Conservation (phyloP, 768 basidiomycete species). For the Lentinula detonsa region DNA sequence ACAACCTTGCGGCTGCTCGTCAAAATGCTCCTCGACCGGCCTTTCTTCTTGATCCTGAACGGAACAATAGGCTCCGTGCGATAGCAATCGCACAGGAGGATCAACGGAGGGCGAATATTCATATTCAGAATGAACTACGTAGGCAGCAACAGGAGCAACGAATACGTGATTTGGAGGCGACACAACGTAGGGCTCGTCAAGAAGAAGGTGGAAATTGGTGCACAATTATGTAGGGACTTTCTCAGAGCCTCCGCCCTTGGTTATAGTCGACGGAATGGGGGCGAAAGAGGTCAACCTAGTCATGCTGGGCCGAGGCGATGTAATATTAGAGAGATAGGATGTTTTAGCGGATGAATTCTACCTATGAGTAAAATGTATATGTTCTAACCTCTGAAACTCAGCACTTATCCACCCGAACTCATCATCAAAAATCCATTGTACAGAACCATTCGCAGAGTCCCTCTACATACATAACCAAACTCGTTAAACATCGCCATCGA, state of each 20-base stretch:
- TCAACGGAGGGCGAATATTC: too few relatives aligned
- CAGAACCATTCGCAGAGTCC: constrained; percentile 11
- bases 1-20: not conserved
- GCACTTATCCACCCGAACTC: constrained; percentile 7
- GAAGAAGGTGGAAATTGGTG: constrained; percentile 5
- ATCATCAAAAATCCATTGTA: constrained; percentile 8
- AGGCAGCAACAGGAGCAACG: not conserved
- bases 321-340: too few relatives aligned
- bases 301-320: too few relatives aligned
- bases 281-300: too few relatives aligned
- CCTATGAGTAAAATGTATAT: too few relatives aligned
- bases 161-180: not conserved
- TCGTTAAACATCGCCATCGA: not conserved
- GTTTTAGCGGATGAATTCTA: too few relatives aligned
- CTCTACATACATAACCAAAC: constrained; percentile 9
- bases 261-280: constrained; percentile 35
- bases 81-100: not conserved
- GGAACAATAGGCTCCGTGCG: not conserved
- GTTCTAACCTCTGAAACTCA: too few relatives aligned
- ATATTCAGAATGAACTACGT: not conserved
- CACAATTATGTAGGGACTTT: constrained; percentile 23
- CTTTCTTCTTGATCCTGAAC: not conserved
- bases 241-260: constrained; percentile 59
- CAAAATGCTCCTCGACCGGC: not conserved
- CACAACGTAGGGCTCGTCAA: not conserved